Conservation (phyloP, 257 asterid genomes). For the Scutellaria barbata region DNA sequence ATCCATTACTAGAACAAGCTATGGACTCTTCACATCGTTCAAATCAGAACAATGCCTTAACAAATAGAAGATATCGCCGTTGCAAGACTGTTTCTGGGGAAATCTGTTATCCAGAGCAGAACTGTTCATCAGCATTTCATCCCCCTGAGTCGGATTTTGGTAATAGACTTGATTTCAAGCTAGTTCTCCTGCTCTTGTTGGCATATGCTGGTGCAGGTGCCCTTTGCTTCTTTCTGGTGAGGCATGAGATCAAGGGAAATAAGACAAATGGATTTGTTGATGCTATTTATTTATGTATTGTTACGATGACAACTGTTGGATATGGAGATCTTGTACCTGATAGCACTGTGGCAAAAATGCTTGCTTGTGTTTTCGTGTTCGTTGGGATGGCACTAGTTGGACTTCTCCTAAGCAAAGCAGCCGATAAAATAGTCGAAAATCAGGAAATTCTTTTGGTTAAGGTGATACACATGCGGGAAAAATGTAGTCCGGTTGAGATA, state of each 20-base stretch:
- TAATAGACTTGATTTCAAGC: slow-evolving; percentile 44
- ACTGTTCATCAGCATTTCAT: slow-evolving; percentile 24
- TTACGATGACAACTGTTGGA: slow-evolving; percentile 96
- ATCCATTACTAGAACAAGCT: slow-evolving; percentile 52
- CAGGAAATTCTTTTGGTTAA: slow-evolving; percentile 65
- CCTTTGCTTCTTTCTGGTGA: slow-evolving; percentile 56
- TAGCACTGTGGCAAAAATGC: slow-evolving; percentile 53
- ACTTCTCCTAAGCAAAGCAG: slow-evolving; percentile 72
- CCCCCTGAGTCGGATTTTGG: slow-evolving; percentile 35
- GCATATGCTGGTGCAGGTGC: slow-evolving; percentile 62
- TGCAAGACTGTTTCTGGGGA: slow-evolving; percentile 36
- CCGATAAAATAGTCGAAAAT: slow-evolving; percentile 70
- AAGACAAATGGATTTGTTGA: slow-evolving; percentile 74
- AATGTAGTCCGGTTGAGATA: slow-evolving; percentile 50
- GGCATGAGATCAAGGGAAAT: slow-evolving; percentile 65
- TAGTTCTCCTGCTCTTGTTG: slow-evolving; percentile 44
- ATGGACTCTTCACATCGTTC: slow-evolving; percentile 42
- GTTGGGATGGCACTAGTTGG: slow-evolving; percentile 84
- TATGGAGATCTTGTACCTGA: slow-evolving; percentile 86
- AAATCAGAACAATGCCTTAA: slow-evolving; percentile 39
- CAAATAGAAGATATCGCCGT: slow-evolving; percentile 38
- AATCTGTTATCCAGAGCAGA: slow-evolving; percentile 30
- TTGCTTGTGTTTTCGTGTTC: slow-evolving; percentile 74
- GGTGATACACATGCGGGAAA: slow-evolving; percentile 57
- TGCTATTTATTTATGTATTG: slow-evolving; percentile 77